Evolutionary conservation across 140 eudicot species (phyloP).

Genomic region (Cichorium intybus): DNA sequence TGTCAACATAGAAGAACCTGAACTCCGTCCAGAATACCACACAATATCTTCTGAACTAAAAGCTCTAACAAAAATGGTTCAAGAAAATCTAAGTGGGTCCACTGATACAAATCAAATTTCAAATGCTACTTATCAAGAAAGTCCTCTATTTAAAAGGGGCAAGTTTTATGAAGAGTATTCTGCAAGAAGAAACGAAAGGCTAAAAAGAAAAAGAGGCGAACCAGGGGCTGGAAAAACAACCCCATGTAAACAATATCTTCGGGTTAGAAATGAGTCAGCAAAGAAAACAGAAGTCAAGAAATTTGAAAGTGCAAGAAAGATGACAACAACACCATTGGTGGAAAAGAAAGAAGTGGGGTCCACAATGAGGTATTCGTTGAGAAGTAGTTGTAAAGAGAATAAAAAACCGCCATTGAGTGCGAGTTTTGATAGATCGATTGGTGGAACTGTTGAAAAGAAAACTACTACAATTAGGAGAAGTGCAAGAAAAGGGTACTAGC

Average conservation of each 20-base stretch:
- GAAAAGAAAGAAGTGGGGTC: constrained; percentile 46
- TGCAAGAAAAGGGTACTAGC: constrained; percentile 40
- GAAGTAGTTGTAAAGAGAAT: constrained; percentile 69
- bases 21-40: constrained; percentile 57
- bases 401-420: constrained; percentile 72
- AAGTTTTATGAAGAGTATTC: constrained; percentile 73
- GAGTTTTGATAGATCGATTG: constrained; percentile 32
- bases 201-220: constrained; percentile 64
- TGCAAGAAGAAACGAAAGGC: constrained; percentile 81
- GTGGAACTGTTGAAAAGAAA: constrained; percentile 41
- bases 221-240: constrained; percentile 49
- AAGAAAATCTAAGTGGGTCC: constrained; percentile 36
- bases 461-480: constrained; percentile 35
- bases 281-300: constrained; percentile 49
- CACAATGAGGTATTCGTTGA: constrained; percentile 50
- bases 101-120: constrained; percentile 12
- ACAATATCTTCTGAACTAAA: constrained; percentile 63
- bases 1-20: constrained; percentile 34
- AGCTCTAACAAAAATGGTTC: constrained; percentile 64
- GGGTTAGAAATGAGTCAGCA: constrained; percentile 69
- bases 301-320: constrained; percentile 44
- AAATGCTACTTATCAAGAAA: constrained; percentile 6
- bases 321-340: constrained; percentile 38
- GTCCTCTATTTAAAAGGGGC: constrained; percentile 76
- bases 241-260: constrained; percentile 50